Evolutionary conservation across 148 eudicot genomes (phyloP), one percentile per base, ranked within the genome.

Genomic region (Spergularia bocconei): DNA sequence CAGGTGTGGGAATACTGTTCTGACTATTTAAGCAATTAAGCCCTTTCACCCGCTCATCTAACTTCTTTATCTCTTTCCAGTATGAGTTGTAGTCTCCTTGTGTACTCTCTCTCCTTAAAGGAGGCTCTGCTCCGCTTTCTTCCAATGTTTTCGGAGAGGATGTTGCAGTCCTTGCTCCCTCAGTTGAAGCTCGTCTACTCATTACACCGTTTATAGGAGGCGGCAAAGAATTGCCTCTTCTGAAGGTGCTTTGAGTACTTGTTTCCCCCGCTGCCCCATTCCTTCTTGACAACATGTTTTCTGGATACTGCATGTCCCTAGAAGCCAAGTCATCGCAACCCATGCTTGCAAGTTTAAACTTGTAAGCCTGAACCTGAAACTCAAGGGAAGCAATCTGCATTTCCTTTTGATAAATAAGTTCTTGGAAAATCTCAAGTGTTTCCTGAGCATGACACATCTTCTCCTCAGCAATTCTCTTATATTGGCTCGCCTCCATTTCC

Each of bases 401-500:
- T 84, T 95, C 99, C 70, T 89, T 95, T 61, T 92, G 93, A 73
- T 91, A 88, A 29, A 95, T 87, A 6, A 88, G 71, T 72, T 92
- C 97, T 64, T 91, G 85, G 4, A 91, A 91, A 38, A 81, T 88
- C 48, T 84, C 88, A 17, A 95, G 78, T 66, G 91, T 86, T 83
- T 91, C 98, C 75, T 95, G 90, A 0, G 92, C 92, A 71, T 92
- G 87, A 63, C 79, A 82, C 82, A 95, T 90, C 71, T 92, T 95
- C 55, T 92, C 94, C 84, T 95, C 99, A 2, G 94, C 92, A 69
- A 95, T 82, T 80, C 99, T 84, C 82, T 92, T 95, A 66, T 95
- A 95, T 13, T 95, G 99, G 78, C 87, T 88, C 0, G 92, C 88
- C 79, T 95, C 99, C 94, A 95, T 90, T 78, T 87, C 87, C 65